Evolutionary conservation across 2,329 filamentous ascomycete genomes (phyloP).

Genomic region (Ophiostoma himal-ulmi): DNA sequence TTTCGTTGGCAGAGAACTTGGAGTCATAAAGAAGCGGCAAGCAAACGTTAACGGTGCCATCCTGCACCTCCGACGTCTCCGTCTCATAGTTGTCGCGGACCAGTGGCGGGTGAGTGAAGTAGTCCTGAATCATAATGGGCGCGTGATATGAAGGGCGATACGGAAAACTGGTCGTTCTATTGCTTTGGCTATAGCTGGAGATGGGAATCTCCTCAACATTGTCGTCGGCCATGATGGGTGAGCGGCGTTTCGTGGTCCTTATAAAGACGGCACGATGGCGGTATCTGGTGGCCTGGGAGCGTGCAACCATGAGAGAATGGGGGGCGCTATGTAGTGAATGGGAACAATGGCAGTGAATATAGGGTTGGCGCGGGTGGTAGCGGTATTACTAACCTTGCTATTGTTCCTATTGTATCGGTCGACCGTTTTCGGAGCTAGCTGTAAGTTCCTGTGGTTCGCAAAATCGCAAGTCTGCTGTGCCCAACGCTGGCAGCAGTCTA

Average conservation of each 20-base stretch:
- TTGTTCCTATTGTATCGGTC: constrained; percentile 21
- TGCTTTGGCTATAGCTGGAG: not conserved
- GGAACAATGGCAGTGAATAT: constrained; percentile 22
- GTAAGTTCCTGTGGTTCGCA: not conserved
- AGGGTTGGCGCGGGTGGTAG: not conserved
- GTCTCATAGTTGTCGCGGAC: constrained; percentile 64
- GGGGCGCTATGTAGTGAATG: not conserved
- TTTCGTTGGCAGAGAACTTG: constrained; percentile 43
- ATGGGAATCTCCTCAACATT: constrained; percentile 20
- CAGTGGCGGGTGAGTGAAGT: constrained; percentile 54
- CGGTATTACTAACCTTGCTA: constrained; percentile 19
- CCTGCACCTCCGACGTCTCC: constrained; percentile 61
- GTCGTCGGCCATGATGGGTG: constrained; percentile 22
- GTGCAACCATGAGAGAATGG: constrained; percentile 23
- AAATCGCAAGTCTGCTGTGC: not conserved
- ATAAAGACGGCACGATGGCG: constrained; percentile 27
- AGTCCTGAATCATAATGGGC: constrained; percentile 42
- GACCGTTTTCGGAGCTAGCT: not conserved
- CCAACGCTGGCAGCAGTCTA: not conserved
- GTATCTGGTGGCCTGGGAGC: constrained; percentile 22
- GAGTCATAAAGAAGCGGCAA: constrained; percentile 59
- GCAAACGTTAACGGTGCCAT: constrained; percentile 62
- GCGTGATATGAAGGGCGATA: not conserved
- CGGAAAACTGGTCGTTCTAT: not conserved
- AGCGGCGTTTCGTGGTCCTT: constrained; percentile 24